Percentiles rank a stretch among this genome's conserved stretches.
These are phyloP conservation scores for Boletus rex-veris DNA, from an alignment of 768 basidiomycete genomes.

Conservation along the genomic window DNA sequence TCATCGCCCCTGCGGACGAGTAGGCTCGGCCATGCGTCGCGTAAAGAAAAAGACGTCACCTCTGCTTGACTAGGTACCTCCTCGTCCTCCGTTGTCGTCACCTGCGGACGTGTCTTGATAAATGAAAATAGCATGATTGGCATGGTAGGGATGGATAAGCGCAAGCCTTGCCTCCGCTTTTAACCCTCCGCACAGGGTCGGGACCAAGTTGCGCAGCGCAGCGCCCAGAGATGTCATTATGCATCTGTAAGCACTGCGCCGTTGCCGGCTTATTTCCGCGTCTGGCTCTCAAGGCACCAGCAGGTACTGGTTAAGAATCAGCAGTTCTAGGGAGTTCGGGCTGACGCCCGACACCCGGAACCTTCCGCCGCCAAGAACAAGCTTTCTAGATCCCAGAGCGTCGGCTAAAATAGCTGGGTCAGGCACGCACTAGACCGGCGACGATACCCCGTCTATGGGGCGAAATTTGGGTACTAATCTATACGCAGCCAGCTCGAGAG, in stretches of 20 bases:
- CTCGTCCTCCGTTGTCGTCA: neutral
- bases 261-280: neutral
- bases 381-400: too few species aligned
- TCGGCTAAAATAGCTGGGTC: too few species aligned
- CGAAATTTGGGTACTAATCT: too few species aligned
- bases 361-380: too few species aligned
- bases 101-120: neutral
- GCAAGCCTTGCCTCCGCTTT: neutral
- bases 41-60: conserved; percentile 1
- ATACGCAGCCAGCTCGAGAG: too few species aligned
- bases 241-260: neutral
- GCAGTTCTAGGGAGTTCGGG: too few species aligned
- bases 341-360: too few species aligned
- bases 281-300: neutral
- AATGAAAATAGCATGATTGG: neutral
- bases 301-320: too few species aligned
- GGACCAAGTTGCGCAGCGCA: neutral
- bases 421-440: too few species aligned
- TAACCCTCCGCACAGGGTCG: neutral
- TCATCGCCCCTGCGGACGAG: neutral
- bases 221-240: neutral
- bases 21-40: neutral
- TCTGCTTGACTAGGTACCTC: conserved; percentile 9
- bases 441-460: too few species aligned
- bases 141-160: neutral